Evolutionary conservation across 306 rosid genomes (phyloP).

Genomic region (Pterocarpus macrocarpus): DNA sequence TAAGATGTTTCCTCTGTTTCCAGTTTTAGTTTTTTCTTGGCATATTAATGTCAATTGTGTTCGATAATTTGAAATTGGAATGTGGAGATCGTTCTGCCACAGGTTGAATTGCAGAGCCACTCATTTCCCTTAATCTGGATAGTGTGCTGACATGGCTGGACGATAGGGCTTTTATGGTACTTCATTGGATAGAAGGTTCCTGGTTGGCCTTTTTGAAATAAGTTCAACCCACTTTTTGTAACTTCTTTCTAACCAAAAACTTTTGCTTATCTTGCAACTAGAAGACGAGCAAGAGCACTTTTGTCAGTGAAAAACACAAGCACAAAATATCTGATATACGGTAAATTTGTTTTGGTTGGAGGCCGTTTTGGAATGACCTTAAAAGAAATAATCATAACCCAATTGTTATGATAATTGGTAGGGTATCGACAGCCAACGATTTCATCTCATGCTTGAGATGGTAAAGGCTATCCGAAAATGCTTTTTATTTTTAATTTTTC

Average conservation of each 20-base stretch:
- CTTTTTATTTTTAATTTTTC: too few relatives aligned
- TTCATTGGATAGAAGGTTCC: constrained; percentile 55
- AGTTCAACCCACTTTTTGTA: too few relatives aligned
- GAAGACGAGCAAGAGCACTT: not conserved
- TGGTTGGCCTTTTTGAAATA: constrained; percentile 20
- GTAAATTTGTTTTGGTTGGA: not conserved
- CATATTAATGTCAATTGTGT: constrained; percentile 33
- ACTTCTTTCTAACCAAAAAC: not conserved
- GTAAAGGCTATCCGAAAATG: not conserved
- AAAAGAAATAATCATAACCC: not conserved
- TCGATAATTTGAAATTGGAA: constrained; percentile 47
- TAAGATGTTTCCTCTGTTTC: constrained; percentile 35
- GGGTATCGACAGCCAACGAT: constrained; percentile 9
- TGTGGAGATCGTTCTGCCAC: constrained; percentile 57
- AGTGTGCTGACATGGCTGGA: constrained; percentile 64
- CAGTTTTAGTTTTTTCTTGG: constrained; percentile 22
- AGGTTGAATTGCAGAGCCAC: constrained; percentile 60
- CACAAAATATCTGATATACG: constrained; percentile 1
- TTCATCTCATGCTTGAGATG: constrained; percentile 8
- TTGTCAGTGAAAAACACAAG: not conserved
- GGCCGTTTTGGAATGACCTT: not conserved
- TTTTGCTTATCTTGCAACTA: not conserved
- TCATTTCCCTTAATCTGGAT: constrained; percentile 63
- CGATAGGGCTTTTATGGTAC: constrained; percentile 73
- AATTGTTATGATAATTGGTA: not conserved